Evolutionary conservation across 345 rosid species (phyloP).

Genomic region (Euclidium syriacum): DNA sequence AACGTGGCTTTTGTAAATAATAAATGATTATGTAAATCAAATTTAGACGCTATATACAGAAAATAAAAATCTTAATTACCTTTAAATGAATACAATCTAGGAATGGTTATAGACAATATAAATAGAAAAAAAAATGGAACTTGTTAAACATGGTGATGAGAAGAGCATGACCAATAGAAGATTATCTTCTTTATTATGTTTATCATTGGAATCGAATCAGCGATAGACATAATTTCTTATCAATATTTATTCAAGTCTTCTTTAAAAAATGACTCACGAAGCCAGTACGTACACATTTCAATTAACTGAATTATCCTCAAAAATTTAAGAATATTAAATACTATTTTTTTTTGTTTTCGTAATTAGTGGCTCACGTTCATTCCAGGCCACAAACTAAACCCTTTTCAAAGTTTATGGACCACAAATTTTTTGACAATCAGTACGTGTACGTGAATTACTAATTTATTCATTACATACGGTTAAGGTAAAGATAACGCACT

Average conservation of each 20-base stretch:
- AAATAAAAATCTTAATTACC: too few species aligned
- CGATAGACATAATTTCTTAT: conserved; percentile 2
- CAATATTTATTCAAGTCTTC: conserved; percentile 5
- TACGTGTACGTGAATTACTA: conserved; percentile 1
- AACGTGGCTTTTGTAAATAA: neutral
- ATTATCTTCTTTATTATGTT: neutral
- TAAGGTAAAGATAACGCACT: conserved; percentile 23
- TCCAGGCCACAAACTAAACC: conserved; percentile 20
- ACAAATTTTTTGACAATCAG: neutral
- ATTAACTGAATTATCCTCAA: conserved; percentile 20
- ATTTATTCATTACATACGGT: conserved; percentile 9
- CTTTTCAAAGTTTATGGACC: conserved; percentile 5
- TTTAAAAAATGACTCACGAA: conserved; percentile 24
- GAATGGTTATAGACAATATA: neutral
- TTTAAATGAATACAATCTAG: neutral
- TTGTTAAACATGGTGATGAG: conserved; percentile 6
- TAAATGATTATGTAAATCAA: neutral
- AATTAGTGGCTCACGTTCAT: conserved; percentile 29
- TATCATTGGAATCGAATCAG: conserved; percentile 26
- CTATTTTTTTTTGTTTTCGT: conserved; percentile 2
- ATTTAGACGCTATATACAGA: neutral
- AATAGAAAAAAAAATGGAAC: neutral
- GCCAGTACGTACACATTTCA: conserved; percentile 21
- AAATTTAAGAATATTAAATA: neutral
- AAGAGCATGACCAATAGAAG: conserved; percentile 1